Conservation (phyloP, 768 basidiomycete genomes). For the Lentinula boryana region DNA sequence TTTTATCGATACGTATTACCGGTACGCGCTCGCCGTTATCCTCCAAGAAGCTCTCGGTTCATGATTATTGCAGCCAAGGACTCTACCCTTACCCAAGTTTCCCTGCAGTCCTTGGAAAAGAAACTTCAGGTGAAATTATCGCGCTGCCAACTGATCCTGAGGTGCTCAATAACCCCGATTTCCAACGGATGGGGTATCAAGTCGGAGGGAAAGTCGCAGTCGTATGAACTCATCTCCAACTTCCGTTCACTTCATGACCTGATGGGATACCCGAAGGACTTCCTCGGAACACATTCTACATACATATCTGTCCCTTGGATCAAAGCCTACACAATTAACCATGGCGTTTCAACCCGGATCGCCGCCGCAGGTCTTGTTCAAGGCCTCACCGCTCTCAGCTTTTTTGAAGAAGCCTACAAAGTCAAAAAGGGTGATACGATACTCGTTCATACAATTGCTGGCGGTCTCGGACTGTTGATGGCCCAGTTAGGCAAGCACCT, state of each 20-base stretch:
- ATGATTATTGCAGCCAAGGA: slow-evolving; percentile 41
- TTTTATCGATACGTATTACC: slow-evolving; percentile 42
- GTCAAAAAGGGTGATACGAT: slow-evolving; percentile 78
- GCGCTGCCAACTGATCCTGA: slow-evolving; percentile 62
- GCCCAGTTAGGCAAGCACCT: slow-evolving; percentile 63
- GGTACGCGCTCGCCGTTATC: slow-evolving; percentile 32
- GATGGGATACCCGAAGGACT: slow-evolving; percentile 26
- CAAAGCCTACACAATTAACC: slow-evolving; percentile 58
- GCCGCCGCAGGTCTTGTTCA: slow-evolving; percentile 71
- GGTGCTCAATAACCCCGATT: slow-evolving; percentile 56
- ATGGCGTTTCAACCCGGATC: slow-evolving; percentile 45
- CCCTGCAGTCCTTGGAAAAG: slow-evolving; percentile 73
- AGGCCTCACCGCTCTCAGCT: slow-evolving; percentile 71
- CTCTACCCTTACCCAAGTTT: slow-evolving; percentile 53
- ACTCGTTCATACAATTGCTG: slow-evolving; percentile 88
- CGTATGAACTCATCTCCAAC: slow-evolving; percentile 32
- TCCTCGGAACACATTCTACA: slow-evolving; percentile 55
- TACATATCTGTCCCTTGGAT: slow-evolving; percentile 69
- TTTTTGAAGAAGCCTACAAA: slow-evolving; percentile 80
- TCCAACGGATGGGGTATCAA: slow-evolving; percentile 56
- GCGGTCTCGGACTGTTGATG: slow-evolving; percentile 73
- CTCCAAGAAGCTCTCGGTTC: neutral
- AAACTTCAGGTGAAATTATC: slow-evolving; percentile 72
- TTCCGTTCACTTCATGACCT: neutral
- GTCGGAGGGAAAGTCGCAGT: slow-evolving; percentile 69